These are phyloP conservation scores for Setaria viridis DNA, from an alignment of 202 grass and related monocot genomes.

Conservation along the genomic window DNA sequence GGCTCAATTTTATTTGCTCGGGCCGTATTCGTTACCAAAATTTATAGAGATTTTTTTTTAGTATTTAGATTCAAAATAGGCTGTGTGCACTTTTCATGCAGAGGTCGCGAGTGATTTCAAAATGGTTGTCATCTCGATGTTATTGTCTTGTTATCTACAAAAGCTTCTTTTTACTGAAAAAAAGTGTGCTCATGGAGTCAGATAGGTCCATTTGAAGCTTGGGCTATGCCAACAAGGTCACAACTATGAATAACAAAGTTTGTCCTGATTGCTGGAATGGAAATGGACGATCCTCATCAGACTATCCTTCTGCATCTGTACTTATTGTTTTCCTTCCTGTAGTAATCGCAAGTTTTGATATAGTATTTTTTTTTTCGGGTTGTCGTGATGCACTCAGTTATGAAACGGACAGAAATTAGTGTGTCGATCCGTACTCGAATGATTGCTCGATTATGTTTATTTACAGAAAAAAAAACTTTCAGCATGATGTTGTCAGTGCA, in stretches of 20 bases:
- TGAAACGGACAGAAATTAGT: neutral
- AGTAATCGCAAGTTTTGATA: too few species aligned
- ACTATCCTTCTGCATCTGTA: neutral
- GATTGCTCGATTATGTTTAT: neutral
- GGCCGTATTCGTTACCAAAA: too few species aligned
- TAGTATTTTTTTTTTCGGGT: too few species aligned
- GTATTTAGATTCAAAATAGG: too few species aligned
- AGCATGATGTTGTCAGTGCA: neutral
- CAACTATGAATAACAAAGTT: neutral
- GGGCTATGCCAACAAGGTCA: neutral
- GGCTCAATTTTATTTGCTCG: neutral
- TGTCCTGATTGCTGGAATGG: neutral
- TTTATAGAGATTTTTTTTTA: too few species aligned
- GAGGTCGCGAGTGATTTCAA: too few species aligned
- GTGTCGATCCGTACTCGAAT: neutral
- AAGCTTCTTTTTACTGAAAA: too few species aligned
- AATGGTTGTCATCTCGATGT: too few species aligned
- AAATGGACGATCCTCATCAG: neutral
- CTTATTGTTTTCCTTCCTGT: neutral
- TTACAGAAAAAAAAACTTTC: neutral
- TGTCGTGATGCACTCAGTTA: too few species aligned
- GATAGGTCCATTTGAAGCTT: neutral
- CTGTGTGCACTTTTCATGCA: too few species aligned
- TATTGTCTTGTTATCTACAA: too few species aligned
- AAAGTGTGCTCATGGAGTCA: neutral